These are phyloP conservation scores for Tolypocladium tropicale DNA, from an alignment of 2,329 filamentous ascomycete species.

Conservation along the genomic window DNA sequence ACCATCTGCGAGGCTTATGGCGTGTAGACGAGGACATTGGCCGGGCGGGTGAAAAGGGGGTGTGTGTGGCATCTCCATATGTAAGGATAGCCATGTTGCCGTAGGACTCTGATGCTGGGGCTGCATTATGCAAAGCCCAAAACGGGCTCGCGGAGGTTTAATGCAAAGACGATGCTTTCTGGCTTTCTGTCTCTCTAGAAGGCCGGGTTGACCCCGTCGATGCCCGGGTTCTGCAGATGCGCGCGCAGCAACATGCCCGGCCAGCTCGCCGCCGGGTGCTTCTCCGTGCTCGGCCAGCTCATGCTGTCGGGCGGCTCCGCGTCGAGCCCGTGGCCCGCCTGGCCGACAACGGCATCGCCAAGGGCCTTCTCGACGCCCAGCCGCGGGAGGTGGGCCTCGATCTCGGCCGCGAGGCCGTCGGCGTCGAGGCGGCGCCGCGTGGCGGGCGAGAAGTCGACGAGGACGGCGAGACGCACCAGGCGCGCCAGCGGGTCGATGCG, in stretches of 20 bases:
- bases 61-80: too few relatives aligned
- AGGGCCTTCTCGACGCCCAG: conserved; percentile 13
- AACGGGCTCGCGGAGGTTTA: background rate
- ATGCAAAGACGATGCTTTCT: background rate
- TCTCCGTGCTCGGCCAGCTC: conserved; percentile 15
- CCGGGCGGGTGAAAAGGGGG: too few relatives aligned
- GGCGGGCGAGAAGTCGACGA: conserved; percentile 17
- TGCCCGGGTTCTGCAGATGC: conserved; percentile 16
- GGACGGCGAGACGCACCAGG: conserved; percentile 19
- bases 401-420: conserved; percentile 3
- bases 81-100: too few relatives aligned
- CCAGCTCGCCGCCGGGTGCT: conserved; percentile 19
- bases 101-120: too few relatives aligned
- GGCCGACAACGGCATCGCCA: conserved; percentile 16
- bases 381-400: conserved; percentile 15
- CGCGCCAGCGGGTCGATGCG: conserved; percentile 21
- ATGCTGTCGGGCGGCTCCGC: conserved; percentile 10
- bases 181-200: too few relatives aligned
- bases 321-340: conserved; percentile 10
- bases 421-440: background rate
- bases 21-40: conserved; percentile 4
- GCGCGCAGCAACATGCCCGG: conserved; percentile 19
- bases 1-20: conserved; percentile 10
- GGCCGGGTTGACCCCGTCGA: conserved; percentile 16
- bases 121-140: background rate